Conservation (phyloP, 352 stramenopile genomes). For the Elongisporangium undulatum region DNA sequence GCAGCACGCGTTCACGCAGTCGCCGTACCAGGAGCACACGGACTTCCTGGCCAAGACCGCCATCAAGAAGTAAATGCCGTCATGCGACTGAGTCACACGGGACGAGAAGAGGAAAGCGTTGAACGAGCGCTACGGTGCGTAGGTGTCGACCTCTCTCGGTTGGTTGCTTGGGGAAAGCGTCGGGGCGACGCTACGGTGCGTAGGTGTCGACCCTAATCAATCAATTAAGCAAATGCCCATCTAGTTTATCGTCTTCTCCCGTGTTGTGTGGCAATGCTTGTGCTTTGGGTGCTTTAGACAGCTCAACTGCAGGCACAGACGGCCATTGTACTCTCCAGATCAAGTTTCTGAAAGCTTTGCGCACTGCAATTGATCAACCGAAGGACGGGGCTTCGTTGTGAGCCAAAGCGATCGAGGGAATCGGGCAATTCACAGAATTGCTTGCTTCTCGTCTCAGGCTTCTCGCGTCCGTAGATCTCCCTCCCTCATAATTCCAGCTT, state of each 20-base stretch:
- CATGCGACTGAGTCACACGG: constrained; percentile 7
- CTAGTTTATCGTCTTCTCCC: not conserved
- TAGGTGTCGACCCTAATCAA: constrained; percentile 79
- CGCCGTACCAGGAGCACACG: constrained; percentile 99
- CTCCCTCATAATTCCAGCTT: no score
- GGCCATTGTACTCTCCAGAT: no score
- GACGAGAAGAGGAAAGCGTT: constrained; percentile 65
- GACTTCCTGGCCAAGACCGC: constrained; percentile 98
- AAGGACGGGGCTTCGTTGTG: no score
- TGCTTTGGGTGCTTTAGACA: no score
- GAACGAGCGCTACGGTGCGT: constrained; percentile 88
- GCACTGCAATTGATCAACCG: no score
- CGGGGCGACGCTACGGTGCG: constrained; percentile 88
- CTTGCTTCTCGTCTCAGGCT: no score
- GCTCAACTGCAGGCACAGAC: no score
- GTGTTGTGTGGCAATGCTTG: no score
- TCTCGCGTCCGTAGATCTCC: no score
- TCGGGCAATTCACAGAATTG: no score
- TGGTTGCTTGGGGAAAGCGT: constrained; percentile 63
- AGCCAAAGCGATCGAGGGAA: no score
- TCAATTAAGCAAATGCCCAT: constrained; percentile 26
- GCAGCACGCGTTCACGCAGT: constrained; percentile 90
- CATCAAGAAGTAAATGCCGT: constrained; percentile 84
- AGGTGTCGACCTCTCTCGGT: constrained; percentile 83
- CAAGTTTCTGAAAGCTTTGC: no score